Base-by-base conservation (phyloP, 2,329 filamentous ascomycete species). In the Helicocarpus griseus region DNA sequence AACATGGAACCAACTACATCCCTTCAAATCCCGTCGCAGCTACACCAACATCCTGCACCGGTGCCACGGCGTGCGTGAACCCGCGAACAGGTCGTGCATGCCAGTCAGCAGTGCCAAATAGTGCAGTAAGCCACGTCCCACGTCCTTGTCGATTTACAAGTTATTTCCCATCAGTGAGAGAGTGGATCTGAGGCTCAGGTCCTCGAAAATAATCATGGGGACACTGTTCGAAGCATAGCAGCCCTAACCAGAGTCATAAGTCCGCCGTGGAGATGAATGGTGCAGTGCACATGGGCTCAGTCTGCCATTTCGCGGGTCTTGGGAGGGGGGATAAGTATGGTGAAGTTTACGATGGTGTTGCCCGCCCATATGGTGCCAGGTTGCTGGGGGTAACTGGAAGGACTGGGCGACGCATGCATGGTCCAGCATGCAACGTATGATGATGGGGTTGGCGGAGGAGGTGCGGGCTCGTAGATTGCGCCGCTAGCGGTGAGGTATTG, bases 81-180 rank as follows among this genome's bases (percentile, higher is more conserved):
- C 51, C 51, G 51, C 24, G 28, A 53, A 53, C 14, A 49, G 8
- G n/a, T 46, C 51, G 26, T 53, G 49, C 51, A 53, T 53, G 19
- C 36, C 31, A 13, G 26, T 31, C 9, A 53, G 35, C 5, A 53
- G 36, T 11, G 51, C 51, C n/a, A 35, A 9, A 28, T 53, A 46
- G 24, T 39, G 39, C 7, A 49, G 35, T 6, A 35, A 28, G 26
- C 46, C 51, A 7, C 24, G 31, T 1, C 51, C 51, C 8, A 44
- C 38, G 28, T 49, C 45, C 4, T 41, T 17, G 4, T 24, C 51
- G 13, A 48, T 22, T 4, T 40, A 39, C 24, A 22, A 36, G 28
- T 24, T 49, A 11, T 11, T 41, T 8, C 45, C 51, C 5, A 53
- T 28, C n/a, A 38, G 14, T 8, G 33, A 17, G n/a, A 53, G 51